A percentile compares a stretch with the other conserved stretches of the same genome.
These are phyloP conservation scores for Phytopythium oedochilum DNA, from an alignment of 352 stramenopile species.

Conservation along the genomic window DNA sequence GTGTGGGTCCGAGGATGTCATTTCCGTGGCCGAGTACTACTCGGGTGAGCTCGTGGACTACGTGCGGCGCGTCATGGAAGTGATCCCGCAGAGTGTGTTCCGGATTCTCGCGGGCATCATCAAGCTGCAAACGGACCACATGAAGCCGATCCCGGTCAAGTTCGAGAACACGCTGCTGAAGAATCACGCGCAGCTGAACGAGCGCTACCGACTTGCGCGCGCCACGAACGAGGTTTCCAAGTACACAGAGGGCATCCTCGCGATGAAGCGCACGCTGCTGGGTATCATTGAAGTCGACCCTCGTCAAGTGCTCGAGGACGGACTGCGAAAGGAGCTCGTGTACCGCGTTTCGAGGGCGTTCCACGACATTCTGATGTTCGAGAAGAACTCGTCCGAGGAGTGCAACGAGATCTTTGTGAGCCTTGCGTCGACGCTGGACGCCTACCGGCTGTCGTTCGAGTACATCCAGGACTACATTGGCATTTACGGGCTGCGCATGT, in stretches of 20 bases:
- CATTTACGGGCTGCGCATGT: conserved; percentile 94
- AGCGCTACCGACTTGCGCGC: conserved; percentile 90
- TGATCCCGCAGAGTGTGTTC: conserved; percentile 94
- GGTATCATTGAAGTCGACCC: conserved; percentile 94
- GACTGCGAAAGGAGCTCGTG: conserved; percentile 93
- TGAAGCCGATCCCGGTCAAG: conserved; percentile 89
- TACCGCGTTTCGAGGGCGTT: conserved; percentile 84
- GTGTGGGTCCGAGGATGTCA: conserved; percentile 89
- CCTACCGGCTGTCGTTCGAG: conserved; percentile 90
- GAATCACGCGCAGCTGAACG: conserved; percentile 89
- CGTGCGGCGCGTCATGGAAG: conserved; percentile 92
- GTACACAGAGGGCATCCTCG: conserved; percentile 94
- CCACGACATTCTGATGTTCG: conserved; percentile 84
- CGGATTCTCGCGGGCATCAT: conserved; percentile 92
- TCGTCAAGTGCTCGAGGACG: conserved; percentile 91
- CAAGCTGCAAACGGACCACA: conserved; percentile 89
- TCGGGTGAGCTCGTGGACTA: conserved; percentile 93
- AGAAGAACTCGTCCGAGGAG: conserved; percentile 80
- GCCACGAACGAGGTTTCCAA: conserved; percentile 94
- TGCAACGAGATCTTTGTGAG: conserved; percentile 83
- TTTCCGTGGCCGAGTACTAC: conserved; percentile 93
- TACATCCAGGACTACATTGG: conserved; percentile 96
- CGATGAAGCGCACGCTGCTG: conserved; percentile 93
- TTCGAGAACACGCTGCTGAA: conserved; percentile 92
- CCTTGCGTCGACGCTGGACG: conserved; percentile 84